phyloP scores from a whole-genome alignment of 2,329 filamentous ascomycete genomes.

The Pseudogymnoascus sp. region DNA sequence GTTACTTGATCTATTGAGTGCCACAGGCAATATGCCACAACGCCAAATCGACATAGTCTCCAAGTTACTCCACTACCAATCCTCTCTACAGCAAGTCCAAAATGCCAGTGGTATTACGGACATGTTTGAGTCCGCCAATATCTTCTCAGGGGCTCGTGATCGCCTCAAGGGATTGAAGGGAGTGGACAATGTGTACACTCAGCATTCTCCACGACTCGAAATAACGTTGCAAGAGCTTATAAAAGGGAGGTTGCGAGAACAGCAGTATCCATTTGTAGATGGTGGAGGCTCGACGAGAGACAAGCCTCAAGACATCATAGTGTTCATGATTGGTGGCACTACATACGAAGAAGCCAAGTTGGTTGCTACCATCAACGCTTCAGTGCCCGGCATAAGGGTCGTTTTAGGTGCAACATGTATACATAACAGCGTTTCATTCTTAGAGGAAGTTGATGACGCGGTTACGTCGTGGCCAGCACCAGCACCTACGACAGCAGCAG shows the following conservation, averaged over 20 bases:
- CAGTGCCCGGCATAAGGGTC: constrained; percentile 78
- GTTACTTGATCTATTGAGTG: constrained; percentile 76
- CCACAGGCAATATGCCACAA: constrained; percentile 72
- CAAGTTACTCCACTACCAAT: constrained; percentile 77
- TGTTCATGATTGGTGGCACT: constrained; percentile 88
- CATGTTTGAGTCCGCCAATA: constrained; percentile 82
- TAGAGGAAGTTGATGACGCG: constrained; percentile 87
- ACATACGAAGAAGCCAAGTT: constrained; percentile 98
- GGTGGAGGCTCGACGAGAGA: constrained; percentile 79
- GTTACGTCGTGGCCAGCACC: constrained; percentile 77
- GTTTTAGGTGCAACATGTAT: constrained; percentile 83
- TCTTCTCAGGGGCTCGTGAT: constrained; percentile 81
- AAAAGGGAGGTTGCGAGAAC: constrained; percentile 78
- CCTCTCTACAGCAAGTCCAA: constrained; percentile 73
- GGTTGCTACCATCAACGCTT: constrained; percentile 89
- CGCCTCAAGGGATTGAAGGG: constrained; percentile 93
- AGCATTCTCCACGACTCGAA: constrained; percentile 85
- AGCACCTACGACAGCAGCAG: constrained; percentile 29
- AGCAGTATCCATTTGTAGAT: constrained; percentile 90
- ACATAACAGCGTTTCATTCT: constrained; percentile 79
- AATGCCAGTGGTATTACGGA: constrained; percentile 77
- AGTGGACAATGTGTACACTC: constrained; percentile 97
- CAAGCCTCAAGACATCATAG: constrained; percentile 91
- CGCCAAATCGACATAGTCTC: constrained; percentile 72
- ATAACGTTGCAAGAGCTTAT: constrained; percentile 85